These are phyloP conservation scores for Termitomyces sp. DNA, from an alignment of 768 basidiomycete species.

Conservation along the genomic window DNA sequence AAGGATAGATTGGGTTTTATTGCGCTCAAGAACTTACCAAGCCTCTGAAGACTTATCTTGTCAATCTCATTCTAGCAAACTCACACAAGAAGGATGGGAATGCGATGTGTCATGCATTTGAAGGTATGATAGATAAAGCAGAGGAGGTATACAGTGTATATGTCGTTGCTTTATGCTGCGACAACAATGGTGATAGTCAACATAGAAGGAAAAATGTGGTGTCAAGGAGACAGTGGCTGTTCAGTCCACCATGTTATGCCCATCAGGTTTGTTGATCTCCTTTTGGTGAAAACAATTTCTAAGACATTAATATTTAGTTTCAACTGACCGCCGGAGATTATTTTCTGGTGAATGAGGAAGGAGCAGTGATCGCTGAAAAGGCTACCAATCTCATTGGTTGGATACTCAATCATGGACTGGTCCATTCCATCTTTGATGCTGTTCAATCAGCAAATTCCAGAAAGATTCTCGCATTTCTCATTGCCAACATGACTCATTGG, in stretches of 20 bases:
- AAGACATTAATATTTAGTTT: slow-evolving; percentile 10
- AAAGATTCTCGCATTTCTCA: too few relatives aligned
- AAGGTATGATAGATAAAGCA: slow-evolving; percentile 18
- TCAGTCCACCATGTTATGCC: slow-evolving; percentile 17
- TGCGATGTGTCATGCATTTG: slow-evolving; percentile 21
- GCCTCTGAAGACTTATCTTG: too few relatives aligned
- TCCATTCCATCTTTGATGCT: too few relatives aligned
- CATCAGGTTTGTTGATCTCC: slow-evolving; percentile 17
- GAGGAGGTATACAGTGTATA: slow-evolving; percentile 15
- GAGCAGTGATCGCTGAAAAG: slow-evolving; percentile 16
- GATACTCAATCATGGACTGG: too few relatives aligned
- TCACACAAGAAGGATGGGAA: slow-evolving; percentile 17
- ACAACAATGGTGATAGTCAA: slow-evolving; percentile 23
- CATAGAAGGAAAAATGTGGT: slow-evolving; percentile 19
- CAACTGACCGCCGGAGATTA: slow-evolving; percentile 21
- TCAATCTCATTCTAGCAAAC: too few relatives aligned
- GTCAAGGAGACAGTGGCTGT: not conserved
- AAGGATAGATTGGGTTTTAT: too few relatives aligned
- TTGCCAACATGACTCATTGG: too few relatives aligned
- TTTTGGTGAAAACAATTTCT: not conserved
- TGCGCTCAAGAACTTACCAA: too few relatives aligned
- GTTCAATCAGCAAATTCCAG: not conserved
- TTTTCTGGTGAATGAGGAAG: slow-evolving; percentile 17
- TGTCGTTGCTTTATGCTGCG: slow-evolving; percentile 16
- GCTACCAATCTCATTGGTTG: slow-evolving; percentile 12